Base-by-base conservation (phyloP, 176 grass and related monocot genomes). In the Thalia dealbata region DNA sequence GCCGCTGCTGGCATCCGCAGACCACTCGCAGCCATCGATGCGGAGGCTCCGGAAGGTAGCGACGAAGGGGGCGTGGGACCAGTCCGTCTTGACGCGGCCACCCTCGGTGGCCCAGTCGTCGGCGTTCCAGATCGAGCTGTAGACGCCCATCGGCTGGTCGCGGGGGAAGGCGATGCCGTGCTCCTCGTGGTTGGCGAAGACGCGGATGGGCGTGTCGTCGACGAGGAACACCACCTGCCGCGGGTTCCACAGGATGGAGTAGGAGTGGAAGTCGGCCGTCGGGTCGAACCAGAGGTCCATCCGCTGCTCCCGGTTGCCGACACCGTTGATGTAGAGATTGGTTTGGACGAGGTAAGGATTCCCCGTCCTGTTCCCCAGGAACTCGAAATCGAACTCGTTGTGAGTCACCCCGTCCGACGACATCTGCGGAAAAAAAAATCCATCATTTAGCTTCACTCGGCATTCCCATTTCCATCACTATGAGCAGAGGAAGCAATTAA, bases 81-180 rank as follows among this genome's bases (percentile, higher is more conserved):
- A 99, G 83, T 99, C 90, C 16, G 95, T 99, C 87, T 99, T 99
- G 7, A 99, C 90, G 2, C 85, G 82, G 1, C 95, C 95, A 2
- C 95, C 95, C 72, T 92, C 85, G n/a, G 95, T 99, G 61, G 90
- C 95, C 95, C 95, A 99, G 77, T 99, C 95, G 72, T 99, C 95
- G 41, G 95, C 95, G 79, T 91, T 99, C 95, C 95, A 99, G 71
- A 99, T 91, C 0, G 95, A 99, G 83, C 90, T 93, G 85, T 93
- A 99, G 24, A 99, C 90, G 1, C 84, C 71, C 95, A 99, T 99
- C 6, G 95, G 90, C 71, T 88, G 90, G 63, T 89, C 85, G 0
- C 76, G 75, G 14, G 95, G 95, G 76, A 99, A 99, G 0, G 13
- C 35, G 18, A 44, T 18, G 50, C 78, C 66, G 46, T 19, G 62